phyloP scores from a whole-genome alignment of 2,329 filamentous ascomycete genomes.

The Gnomoniopsis smithogilvyi region DNA sequence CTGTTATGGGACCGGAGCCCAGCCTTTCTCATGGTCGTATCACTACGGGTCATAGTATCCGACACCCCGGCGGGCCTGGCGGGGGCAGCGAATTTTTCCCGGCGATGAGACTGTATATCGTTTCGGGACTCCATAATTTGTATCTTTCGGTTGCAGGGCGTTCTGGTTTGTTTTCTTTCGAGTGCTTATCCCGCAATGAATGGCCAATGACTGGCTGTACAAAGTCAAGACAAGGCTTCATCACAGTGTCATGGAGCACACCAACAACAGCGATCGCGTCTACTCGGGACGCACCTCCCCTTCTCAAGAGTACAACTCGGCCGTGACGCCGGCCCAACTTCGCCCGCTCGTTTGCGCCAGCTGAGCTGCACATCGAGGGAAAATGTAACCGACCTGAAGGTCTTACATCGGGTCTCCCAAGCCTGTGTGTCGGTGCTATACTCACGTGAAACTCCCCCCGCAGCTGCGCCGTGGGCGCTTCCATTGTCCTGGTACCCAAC shows the following conservation, averaged over 20 bases:
- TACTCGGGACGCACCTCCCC: neutral
- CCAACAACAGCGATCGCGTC: neutral
- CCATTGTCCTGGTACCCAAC: neutral
- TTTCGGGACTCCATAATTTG: neutral
- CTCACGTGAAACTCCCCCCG: neutral
- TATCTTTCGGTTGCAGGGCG: no score
- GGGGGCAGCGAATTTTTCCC: neutral
- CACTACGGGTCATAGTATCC: neutral
- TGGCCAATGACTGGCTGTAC: conserved; percentile 3
- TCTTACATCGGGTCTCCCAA: neutral
- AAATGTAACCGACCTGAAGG: neutral
- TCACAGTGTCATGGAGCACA: neutral
- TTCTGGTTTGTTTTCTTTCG: neutral
- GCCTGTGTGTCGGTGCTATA: neutral
- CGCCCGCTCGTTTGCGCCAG: neutral
- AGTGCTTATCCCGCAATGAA: conserved; percentile 8
- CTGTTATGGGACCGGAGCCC: neutral
- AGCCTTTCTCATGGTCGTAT: neutral
- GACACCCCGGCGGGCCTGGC: neutral
- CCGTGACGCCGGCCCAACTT: neutral
- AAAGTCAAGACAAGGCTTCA: neutral
- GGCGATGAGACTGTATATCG: neutral
- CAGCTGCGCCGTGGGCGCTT: neutral
- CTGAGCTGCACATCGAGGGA: neutral
- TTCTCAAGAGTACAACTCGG: neutral